Evolutionary conservation across 1,139 yeast species (phyloP).

Genomic region (Saccharomyces pastorianus): DNA sequence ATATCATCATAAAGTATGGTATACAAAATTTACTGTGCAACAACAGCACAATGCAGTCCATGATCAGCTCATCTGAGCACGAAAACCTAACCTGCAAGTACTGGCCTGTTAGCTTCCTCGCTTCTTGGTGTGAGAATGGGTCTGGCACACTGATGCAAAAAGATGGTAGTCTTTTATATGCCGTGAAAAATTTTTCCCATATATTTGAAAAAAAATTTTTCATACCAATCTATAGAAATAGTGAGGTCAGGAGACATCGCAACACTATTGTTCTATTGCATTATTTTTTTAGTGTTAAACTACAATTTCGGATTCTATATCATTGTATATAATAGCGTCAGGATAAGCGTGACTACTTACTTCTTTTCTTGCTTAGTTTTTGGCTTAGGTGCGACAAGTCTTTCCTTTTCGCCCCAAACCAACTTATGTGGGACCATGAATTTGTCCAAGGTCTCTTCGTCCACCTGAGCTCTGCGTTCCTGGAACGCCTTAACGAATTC

Average conservation of each 20-base stretch:
- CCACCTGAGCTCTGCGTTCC: constrained; percentile 59
- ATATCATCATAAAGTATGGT: constrained; percentile 20
- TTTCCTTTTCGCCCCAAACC: constrained; percentile 62
- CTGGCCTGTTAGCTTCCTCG: background rate
- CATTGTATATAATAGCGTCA: background rate
- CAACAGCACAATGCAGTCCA: background rate
- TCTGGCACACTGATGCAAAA: background rate
- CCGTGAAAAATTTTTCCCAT: background rate
- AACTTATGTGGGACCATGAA: constrained; percentile 85
- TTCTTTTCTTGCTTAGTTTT: constrained; percentile 35
- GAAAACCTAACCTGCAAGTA: background rate
- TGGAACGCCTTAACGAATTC: constrained; percentile 76
- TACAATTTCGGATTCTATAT: background rate
- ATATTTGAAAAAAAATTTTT: background rate
- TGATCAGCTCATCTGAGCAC: background rate
- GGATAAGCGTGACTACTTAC: background rate
- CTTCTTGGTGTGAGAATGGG: background rate
- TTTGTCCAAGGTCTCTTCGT: constrained; percentile 54
- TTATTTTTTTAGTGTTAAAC: background rate
- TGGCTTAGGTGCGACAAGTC: constrained; percentile 60
- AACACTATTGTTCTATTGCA: background rate
- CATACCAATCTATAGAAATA: background rate
- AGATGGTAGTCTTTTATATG: background rate
- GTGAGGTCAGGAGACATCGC: background rate
- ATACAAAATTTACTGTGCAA: background rate